Evolutionary conservation across 2,329 filamentous ascomycete species (phyloP), one percentile per base, ranked within the genome.

Genomic region (Hypoxylon sp.): DNA sequence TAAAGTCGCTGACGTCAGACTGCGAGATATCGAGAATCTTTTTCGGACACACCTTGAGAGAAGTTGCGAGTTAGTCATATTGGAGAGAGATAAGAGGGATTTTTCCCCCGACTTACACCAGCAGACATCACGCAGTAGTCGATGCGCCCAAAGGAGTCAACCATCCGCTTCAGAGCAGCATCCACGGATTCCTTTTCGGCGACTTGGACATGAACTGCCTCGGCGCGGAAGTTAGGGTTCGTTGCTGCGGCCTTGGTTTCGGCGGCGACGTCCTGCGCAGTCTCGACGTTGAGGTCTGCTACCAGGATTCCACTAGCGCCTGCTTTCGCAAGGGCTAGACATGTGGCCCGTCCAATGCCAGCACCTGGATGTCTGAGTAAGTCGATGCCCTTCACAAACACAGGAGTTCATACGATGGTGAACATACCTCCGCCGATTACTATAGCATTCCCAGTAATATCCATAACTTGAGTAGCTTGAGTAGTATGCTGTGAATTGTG

Each of bases 111-210:
- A 53, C 68, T 63, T 54, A 71, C 68, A 1, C 62, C 71, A 15
- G 65, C 67, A 24, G 51, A 32, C 13, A 61, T 60, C 0, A 72
- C 51, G 24, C 61, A 68, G 34, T 72, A 70, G 30, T 72, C 70
- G 1, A 72, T 61, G 2, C 71, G 65, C 2, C 64, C 65, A 19
- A 70, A 71, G 1, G 37, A 7, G 1, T 28, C n/a, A 1, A 59
- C 37, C 52, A 47, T 64, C 4, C 48, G 15, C 8, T 46, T 34
- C 1, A 63, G 57, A 10, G 61, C 65, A 1, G 20, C 8, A 10
- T 62, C 8, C 4, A 72, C 67, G 0, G 71, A 71, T 6, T 54
- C 47, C 1, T 62, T 30, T 0, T 15, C 0, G 0, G 57, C 20
- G 1, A 72, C 61, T 15, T 72, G 67, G 11, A 70, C n/a, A 3